Percentiles rank a stretch among this genome's conserved stretches.
Conservation (phyloP, 768 basidiomycete species). For the Amylocystis lapponica region DNA sequence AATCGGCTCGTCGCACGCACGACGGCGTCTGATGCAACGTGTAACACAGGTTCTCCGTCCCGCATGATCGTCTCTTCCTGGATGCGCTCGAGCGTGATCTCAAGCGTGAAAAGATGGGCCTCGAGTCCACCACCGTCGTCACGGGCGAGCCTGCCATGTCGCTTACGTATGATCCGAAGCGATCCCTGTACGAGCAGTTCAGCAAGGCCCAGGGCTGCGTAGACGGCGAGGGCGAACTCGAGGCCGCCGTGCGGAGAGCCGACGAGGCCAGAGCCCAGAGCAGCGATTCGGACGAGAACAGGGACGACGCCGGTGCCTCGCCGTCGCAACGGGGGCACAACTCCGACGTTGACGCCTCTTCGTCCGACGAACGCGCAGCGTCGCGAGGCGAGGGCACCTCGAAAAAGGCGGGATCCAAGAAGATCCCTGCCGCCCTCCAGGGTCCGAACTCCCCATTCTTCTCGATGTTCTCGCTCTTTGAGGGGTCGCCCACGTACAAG, state of each 20-base stretch:
- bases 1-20: neutral
- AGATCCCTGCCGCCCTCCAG: constrained; percentile 16
- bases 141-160: constrained; percentile 80
- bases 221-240: constrained; percentile 31
- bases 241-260: constrained; percentile 25
- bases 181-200: constrained; percentile 88
- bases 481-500: constrained; percentile 86
- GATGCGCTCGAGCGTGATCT: constrained; percentile 95
- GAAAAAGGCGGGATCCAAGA: constrained; percentile 9
- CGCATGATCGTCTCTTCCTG: constrained; percentile 93
- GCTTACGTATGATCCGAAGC: constrained; percentile 83
- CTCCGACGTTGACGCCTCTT: constrained; percentile 17
- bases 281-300: constrained; percentile 10
- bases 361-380: constrained; percentile 18
- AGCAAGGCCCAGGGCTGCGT: constrained; percentile 35
- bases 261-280: constrained; percentile 22
- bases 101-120: constrained; percentile 89
- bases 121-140: constrained; percentile 75
- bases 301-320: constrained; percentile 7
- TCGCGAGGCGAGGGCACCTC: constrained; percentile 6
- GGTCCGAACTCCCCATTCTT: constrained; percentile 42
- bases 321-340: constrained; percentile 8
- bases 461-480: constrained; percentile 67
- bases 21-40: constrained; percentile 6
- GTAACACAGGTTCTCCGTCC: constrained; percentile 84